Base-by-base conservation (phyloP, 306 rosid species). In the Cicer arietinum region DNA sequence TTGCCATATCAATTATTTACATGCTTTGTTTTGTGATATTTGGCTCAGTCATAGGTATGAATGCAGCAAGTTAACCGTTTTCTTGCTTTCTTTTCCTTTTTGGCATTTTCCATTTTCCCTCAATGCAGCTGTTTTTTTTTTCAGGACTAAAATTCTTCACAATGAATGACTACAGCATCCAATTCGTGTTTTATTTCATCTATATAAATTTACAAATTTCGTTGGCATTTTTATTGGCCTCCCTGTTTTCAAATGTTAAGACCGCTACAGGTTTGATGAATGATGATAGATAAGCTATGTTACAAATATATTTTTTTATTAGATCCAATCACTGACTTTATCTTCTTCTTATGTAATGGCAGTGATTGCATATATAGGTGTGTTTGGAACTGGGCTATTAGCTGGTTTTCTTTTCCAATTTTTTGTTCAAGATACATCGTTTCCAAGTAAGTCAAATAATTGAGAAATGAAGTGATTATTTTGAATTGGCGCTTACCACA, bases 201-300 rank as follows among this genome's bases (percentile, higher is more conserved):
- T 94, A 86, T 39, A 85, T 94, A 85, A 94, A 93, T 85, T 82
- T 93, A 89, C 98, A 93, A 88, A 90, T 93, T 61, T 78, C 96
- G 1, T 47, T 82, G 75, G 97, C 97, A 41, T 94, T 89, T 85
- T 86, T 89, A 37, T 79, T 69, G 62, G 89, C 98, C 43, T 80
- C 91, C 41, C 43, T 87, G 83, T 91, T 94, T 79, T 80, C 96
- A 77, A 83, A 85, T 73, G 86, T 87, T 50, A 89, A 88, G 85
- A 94, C 98, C 6, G 89, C 97, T 70, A 80, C 97, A 94, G 98
- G 97, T 94, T 87, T 79, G 91, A 53, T 52, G 51, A 52, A 47
- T 79, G 91, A 53, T 52, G 51, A 52, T 53, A 62, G 58, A 67
- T 48, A 50, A 60, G 68, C 57, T 47, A 44, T 66, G 25, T 46